Base-by-base conservation (phyloP, 1,139 yeast species). In the Trichomonascaceae sp. region DNA sequence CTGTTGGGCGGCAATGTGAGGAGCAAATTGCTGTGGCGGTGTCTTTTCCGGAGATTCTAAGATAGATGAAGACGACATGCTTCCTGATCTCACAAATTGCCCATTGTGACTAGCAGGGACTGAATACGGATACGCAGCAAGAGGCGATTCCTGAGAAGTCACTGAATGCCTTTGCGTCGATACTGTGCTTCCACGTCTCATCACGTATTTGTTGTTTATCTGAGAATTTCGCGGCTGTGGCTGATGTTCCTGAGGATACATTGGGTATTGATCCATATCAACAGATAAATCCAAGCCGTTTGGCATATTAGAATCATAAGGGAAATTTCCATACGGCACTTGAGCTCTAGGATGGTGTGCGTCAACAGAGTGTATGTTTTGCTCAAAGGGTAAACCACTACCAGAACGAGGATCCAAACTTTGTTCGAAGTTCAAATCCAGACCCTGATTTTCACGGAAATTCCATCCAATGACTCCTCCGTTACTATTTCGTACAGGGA, bases 401-500 rank as follows among this genome's bases (percentile, higher is more conserved):
- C n/a, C 18, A 13, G 41, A 17, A 17, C n/a, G 41, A 13, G 41
- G 41, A 17, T 15, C 41, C 41, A 36, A n/a, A 13, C 41, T 15
- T n/a, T 13, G 17, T n/a, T 36, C 41, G 8, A 36, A 13, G 17
- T 36, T 15, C 41, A 32, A 27, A 13, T 27, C 45, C 12, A 38
- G 27, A n/a, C 41, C 47, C 22, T 50, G 52, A 13, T 43, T 47
- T 20, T 53, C 53, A 20, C 47, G 48, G 44, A 62, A 55, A 41
- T 63, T 65, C 64, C 65, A 63, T 10, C 68, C 67, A 27, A 64
- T 57, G 3, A 64, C 59, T 17, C 60, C 51, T 22, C 67, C 67
- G 24, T 58, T 57, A 17, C 49, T 57, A 53, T 61, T 60, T 38
- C 59, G 50, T 45, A 64, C 55, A 47, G 63, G 66, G 39, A 63